phyloP scores from a whole-genome alignment of 345 rosid genomes.

The Citrus inodora region DNA sequence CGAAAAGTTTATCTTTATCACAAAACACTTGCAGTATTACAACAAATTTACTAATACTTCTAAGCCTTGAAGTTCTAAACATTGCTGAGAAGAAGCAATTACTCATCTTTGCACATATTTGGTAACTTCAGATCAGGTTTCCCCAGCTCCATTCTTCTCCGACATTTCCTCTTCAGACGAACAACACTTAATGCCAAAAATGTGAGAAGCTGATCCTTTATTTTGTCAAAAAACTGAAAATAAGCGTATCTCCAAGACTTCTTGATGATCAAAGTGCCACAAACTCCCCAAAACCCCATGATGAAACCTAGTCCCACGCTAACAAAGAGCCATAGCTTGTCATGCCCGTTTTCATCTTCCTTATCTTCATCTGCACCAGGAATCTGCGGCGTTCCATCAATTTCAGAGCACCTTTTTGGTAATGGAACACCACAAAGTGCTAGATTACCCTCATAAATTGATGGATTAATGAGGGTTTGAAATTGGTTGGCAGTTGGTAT shows the following conservation, averaged over 20 bases:
- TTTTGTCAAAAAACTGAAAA: slow-evolving; percentile 9
- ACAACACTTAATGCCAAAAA: not conserved
- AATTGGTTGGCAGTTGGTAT: slow-evolving; percentile 22
- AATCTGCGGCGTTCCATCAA: not conserved
- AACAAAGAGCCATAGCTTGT: not conserved
- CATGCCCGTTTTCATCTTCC: not conserved
- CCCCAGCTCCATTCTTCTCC: no score
- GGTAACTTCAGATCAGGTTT: not conserved
- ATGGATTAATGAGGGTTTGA: slow-evolving; percentile 13
- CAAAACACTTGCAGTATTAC: not conserved
- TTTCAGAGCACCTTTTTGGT: not conserved
- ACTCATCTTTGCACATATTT: not conserved
- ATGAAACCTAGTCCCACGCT: slow-evolving; percentile 8
- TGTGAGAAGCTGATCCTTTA: not conserved
- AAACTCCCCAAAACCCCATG: slow-evolving; percentile 13
- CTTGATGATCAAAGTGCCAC: slow-evolving; percentile 10
- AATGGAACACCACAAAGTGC: slow-evolving; percentile 25
- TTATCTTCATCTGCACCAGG: not conserved
- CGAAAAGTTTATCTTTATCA: not conserved
- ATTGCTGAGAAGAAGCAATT: not conserved
- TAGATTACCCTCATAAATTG: slow-evolving; percentile 16
- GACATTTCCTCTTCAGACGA: not conserved
- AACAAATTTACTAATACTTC: not conserved
- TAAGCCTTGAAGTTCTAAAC: not conserved
- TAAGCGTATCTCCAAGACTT: slow-evolving; percentile 11